Evolutionary conservation across 2,329 filamentous ascomycete genomes (phyloP).

Genomic region (Mariannaea elegans): DNA sequence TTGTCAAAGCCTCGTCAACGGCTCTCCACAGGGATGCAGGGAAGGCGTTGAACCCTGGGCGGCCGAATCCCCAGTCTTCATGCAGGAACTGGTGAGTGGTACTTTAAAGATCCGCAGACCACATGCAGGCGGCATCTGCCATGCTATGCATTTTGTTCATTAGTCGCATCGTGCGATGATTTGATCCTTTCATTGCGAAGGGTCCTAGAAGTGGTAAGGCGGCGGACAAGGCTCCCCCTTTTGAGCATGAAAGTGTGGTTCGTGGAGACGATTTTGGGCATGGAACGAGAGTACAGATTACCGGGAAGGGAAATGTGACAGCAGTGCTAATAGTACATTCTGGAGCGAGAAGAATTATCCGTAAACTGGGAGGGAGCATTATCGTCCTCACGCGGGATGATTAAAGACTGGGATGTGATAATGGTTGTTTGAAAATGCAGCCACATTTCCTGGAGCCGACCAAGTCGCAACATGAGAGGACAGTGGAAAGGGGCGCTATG

Average conservation of each 20-base stretch:
- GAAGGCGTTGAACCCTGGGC: neutral
- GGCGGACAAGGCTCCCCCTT: neutral
- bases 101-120: neutral
- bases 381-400: neutral
- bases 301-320: conserved; percentile 6
- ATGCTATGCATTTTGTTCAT: conserved; percentile 5
- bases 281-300: neutral
- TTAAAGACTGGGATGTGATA: neutral
- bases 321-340: neutral
- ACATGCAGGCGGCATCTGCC: neutral
- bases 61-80: neutral
- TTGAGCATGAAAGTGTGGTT: neutral
- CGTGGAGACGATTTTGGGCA: neutral
- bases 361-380: no score
- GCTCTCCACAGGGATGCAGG: conserved; percentile 13
- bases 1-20: conserved; percentile 19
- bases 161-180: conserved; percentile 14
- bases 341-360: neutral
- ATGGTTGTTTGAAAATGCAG: conserved; percentile 2
- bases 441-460: conserved; percentile 3
- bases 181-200: conserved; percentile 16
- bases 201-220: conserved; percentile 4
- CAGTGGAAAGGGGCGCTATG: neutral
- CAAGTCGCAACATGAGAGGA: conserved; percentile 11
- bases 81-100: neutral